Percentiles rank a stretch among this genome's conserved stretches.
Conservation (phyloP, 768 basidiomycete genomes). For the Panaeolus cyanescens region DNA sequence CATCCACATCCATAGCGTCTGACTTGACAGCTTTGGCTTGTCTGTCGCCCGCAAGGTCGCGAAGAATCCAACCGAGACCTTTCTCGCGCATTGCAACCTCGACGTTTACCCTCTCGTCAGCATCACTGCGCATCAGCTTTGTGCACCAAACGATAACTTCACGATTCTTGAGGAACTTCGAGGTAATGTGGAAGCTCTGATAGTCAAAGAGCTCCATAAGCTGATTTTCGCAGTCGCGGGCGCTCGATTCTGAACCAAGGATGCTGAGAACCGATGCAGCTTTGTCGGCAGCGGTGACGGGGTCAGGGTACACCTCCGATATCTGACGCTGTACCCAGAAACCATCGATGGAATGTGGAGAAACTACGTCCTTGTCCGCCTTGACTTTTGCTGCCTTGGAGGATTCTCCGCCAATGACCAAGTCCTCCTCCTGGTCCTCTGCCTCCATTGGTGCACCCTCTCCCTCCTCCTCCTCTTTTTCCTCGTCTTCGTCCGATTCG, state of each 20-base stretch:
- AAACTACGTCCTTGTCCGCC: slow-evolving; percentile 76
- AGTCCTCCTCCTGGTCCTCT: slow-evolving; percentile 59
- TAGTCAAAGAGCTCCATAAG: slow-evolving; percentile 98
- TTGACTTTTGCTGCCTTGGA: slow-evolving; percentile 53
- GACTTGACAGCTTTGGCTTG: slow-evolving; percentile 48
- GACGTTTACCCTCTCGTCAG: slow-evolving; percentile 87
- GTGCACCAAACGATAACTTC: slow-evolving; percentile 99
- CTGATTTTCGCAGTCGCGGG: slow-evolving; percentile 93
- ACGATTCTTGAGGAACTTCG: slow-evolving; percentile 90
- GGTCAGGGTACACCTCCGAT: slow-evolving; percentile 88
- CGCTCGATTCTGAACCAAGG: slow-evolving; percentile 82
- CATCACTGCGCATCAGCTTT: slow-evolving; percentile 86
- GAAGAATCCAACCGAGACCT: slow-evolving; percentile 93
- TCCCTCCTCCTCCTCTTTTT: slow-evolving; percentile 54
- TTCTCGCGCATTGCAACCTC: slow-evolving; percentile 99
- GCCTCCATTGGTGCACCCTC: slow-evolving; percentile 44
- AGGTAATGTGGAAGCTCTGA: slow-evolving; percentile 86
- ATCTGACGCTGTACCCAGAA: slow-evolving; percentile 99
- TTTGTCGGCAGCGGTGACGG: slow-evolving; percentile 92
- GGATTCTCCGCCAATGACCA: slow-evolving; percentile 78
- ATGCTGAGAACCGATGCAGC: slow-evolving; percentile 81
- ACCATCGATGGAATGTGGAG: slow-evolving; percentile 90
- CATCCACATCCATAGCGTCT: slow-evolving; percentile 84
- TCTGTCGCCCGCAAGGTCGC: slow-evolving; percentile 84
- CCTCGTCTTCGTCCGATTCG: slow-evolving; percentile 77